These are phyloP conservation scores for Annulohypoxylon truncatum DNA, from an alignment of 2,329 filamentous ascomycete genomes.

Conservation along the genomic window DNA sequence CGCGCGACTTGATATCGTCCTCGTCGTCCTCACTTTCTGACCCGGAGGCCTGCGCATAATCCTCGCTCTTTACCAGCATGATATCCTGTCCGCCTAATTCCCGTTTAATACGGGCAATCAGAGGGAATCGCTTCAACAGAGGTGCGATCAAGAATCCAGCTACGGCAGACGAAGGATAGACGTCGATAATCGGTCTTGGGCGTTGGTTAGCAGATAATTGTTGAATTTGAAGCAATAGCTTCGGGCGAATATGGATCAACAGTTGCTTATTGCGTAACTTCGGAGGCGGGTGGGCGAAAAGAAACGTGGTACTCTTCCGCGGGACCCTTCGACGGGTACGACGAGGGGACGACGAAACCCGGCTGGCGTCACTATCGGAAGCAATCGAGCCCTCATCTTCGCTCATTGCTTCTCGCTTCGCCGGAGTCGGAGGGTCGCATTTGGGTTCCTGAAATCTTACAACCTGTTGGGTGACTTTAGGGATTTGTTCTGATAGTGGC, in stretches of 20 bases:
- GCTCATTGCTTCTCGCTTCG: conserved; percentile 52
- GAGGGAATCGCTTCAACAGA: conserved; percentile 70
- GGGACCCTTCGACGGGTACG: conserved; percentile 57
- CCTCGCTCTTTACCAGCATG: conserved; percentile 76
- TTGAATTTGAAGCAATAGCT: conserved; percentile 78
- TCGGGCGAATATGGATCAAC: conserved; percentile 73
- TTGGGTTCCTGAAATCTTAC: conserved; percentile 44
- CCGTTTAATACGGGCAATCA: conserved; percentile 71
- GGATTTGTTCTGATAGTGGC: conserved; percentile 32
- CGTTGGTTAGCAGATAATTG: conserved; percentile 69
- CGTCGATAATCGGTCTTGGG: conserved; percentile 76
- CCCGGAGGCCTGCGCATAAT: conserved; percentile 63
- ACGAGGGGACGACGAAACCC: conserved; percentile 53
- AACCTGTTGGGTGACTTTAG: conserved; percentile 32
- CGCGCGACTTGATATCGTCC: conserved; percentile 55
- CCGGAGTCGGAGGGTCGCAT: conserved; percentile 40
- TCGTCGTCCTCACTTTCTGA: conserved; percentile 56
- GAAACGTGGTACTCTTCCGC: conserved; percentile 71
- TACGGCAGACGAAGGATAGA: conserved; percentile 75
- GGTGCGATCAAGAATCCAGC: conserved; percentile 67
- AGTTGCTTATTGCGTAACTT: conserved; percentile 70
- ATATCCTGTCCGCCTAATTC: conserved; percentile 76
- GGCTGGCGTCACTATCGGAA: conserved; percentile 61
- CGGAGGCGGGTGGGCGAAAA: conserved; percentile 75
- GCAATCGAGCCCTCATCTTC: conserved; percentile 61